These are phyloP conservation scores for Aspergillus persii DNA, from an alignment of 2,329 filamentous ascomycete genomes.

Conservation along the genomic window DNA sequence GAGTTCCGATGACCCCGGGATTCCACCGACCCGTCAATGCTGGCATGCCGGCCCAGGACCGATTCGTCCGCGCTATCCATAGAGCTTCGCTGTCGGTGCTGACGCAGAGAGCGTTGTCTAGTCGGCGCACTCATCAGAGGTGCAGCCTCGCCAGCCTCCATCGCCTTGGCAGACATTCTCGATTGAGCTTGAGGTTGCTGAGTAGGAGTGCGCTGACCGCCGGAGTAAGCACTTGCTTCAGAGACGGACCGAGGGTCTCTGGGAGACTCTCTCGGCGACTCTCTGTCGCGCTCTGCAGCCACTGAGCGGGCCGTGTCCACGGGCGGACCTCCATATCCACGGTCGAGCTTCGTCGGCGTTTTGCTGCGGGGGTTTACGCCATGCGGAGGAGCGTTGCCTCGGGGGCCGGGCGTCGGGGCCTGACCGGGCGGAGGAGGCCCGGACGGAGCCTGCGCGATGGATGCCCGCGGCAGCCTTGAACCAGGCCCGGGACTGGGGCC, in stretches of 20 bases:
- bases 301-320: constrained; percentile 44
- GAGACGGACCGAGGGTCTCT: constrained; percentile 37
- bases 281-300: constrained; percentile 47
- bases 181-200: constrained; percentile 39
- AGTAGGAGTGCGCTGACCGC: constrained; percentile 65
- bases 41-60: constrained; percentile 41
- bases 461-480: constrained; percentile 60
- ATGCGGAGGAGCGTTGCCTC: constrained; percentile 42
- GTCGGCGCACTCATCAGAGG: constrained; percentile 43
- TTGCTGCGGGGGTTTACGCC: constrained; percentile 43
- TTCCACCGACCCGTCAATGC: constrained; percentile 42
- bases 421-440: constrained; percentile 66
- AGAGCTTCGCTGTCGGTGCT: constrained; percentile 61
- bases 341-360: constrained; percentile 51
- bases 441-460: constrained; percentile 57
- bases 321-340: constrained; percentile 42
- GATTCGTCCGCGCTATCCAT: constrained; percentile 67
- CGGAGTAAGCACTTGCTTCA: constrained; percentile 52
- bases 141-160: constrained; percentile 48
- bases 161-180: constrained; percentile 43
- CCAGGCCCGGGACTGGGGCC: constrained; percentile 40
- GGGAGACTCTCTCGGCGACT: constrained; percentile 42
- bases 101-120: constrained; percentile 54
- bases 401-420: constrained; percentile 59
- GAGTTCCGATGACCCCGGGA: constrained; percentile 40